Conservation (phyloP, 306 rosid species). For the Prunus davidiana region DNA sequence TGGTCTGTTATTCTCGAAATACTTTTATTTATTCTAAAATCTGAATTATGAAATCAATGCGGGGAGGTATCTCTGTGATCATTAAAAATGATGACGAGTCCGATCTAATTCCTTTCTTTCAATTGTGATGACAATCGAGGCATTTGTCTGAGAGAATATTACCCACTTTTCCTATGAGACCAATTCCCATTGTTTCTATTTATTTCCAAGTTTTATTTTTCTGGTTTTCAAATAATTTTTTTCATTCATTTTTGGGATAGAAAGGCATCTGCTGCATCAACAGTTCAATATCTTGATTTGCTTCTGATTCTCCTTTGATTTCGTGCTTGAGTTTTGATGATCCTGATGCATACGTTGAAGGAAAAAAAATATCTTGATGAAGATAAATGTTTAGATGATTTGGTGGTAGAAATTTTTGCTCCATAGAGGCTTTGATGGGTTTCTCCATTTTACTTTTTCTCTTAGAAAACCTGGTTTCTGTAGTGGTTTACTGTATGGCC, state of each 20-base stretch:
- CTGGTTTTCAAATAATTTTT: neutral
- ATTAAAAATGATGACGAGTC: neutral
- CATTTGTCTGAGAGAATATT: neutral
- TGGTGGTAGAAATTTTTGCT: neutral
- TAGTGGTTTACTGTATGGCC: neutral
- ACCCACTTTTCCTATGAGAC: neutral
- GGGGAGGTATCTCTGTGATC: neutral
- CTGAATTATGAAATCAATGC: neutral
- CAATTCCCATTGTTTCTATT: neutral
- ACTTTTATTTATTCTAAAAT: neutral
- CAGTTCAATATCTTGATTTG: neutral
- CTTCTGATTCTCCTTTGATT: neutral
- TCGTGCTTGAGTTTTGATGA: neutral
- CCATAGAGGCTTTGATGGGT: neutral
- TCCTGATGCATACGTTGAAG: neutral
- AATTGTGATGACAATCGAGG: neutral
- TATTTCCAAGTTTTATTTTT: neutral
- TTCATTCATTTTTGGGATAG: neutral
- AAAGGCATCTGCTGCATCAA: neutral
- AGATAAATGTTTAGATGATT: neutral
- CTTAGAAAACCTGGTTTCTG: neutral
- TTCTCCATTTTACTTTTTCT: neutral
- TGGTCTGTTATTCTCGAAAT: neutral
- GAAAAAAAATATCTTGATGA: neutral
- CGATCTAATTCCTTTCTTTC: neutral